Percentiles rank a stretch among this genome's conserved stretches.
Conservation (phyloP, 768 basidiomycete species). For the Podaxis sp. region DNA sequence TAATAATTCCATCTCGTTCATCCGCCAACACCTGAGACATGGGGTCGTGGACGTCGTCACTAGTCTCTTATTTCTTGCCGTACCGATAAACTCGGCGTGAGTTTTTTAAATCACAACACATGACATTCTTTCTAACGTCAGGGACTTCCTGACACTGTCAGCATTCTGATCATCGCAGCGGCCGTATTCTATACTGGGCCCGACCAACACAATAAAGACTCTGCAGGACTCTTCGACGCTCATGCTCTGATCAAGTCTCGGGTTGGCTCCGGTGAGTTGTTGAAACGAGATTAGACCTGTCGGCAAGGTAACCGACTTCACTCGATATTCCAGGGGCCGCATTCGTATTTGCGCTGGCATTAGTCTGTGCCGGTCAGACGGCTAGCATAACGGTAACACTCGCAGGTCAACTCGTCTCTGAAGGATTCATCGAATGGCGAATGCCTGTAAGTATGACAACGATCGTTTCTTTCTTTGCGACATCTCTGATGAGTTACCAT, state of each 20-base stretch:
- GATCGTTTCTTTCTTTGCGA: neutral
- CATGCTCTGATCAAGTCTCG: constrained; percentile 53
- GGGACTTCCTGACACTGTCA: constrained; percentile 22
- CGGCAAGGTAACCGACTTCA: neutral
- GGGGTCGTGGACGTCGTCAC: constrained; percentile 55
- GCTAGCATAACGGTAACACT: constrained; percentile 78
- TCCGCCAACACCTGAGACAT: constrained; percentile 55
- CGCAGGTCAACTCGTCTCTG: constrained; percentile 77
- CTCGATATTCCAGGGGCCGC: constrained; percentile 49
- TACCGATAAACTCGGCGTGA: constrained; percentile 75
- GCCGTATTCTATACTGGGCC: constrained; percentile 61
- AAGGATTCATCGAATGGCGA: constrained; percentile 79
- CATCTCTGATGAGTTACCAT: neutral
- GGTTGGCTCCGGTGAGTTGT: constrained; percentile 55
- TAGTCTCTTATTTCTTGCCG: constrained; percentile 66
- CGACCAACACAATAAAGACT: constrained; percentile 30
- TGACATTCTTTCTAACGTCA: neutral
- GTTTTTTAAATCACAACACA: constrained; percentile 13
- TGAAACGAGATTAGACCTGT: constrained; percentile 5
- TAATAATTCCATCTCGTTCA: constrained; percentile 46
- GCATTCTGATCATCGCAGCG: constrained; percentile 71
- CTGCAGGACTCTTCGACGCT: constrained; percentile 75
- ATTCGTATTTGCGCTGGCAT: constrained; percentile 70
- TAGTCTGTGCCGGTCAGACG: constrained; percentile 75
- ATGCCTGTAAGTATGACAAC: constrained; percentile 42